Base-by-base conservation (phyloP, 768 basidiomycete species). In the Suillus tomentosus region DNA sequence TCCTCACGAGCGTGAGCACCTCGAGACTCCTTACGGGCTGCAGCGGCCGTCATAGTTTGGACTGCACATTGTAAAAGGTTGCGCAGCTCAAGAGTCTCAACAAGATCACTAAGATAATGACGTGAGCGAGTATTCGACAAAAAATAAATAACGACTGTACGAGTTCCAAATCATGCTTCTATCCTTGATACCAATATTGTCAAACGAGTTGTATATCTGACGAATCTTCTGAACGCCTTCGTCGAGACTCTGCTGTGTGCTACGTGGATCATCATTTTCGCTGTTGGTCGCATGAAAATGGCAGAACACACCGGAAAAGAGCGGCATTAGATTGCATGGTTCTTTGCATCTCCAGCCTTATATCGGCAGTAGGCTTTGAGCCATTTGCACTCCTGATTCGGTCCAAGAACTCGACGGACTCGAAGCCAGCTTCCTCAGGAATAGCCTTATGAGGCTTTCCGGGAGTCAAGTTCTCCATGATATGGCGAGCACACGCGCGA, bases 131-230 rank as follows among this genome's bases (percentile, higher is more conserved):
- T 48, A 36, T 65, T 54, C 34, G 22, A 66, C 37, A 47, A 47
- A 13, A n/a, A 43, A 17, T 17, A 15, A 66, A 45, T 43, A 59
- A 39, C n/a, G 53, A 13, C 74, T 93, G 67, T 72, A 96, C 95
- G 94, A 94, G 81, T 99, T 98, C 97, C 96, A 99, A 78, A 99
- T 97, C 96, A 99, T 93, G 79, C 93, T 94, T 73, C 97, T 85
- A 78, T 99, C 97, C 82, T 97, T 95, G 82, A 97, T 93, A 61
- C 96, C 92, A 68, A 99, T 91, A 53, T 96, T 85, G 69, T 90
- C 84, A 78, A 88, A 99, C 72, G 85, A 93, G 73, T 90, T 87
- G 84, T 96, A 96, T 70, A 99, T 94, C 47, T 83, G 81, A 62
- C 82, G 83, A 72, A 99, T 82, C 80, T 94, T 95, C 78, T 85